phyloP scores from a whole-genome alignment of 768 basidiomycete species.

The Auriscalpium vulgare region DNA sequence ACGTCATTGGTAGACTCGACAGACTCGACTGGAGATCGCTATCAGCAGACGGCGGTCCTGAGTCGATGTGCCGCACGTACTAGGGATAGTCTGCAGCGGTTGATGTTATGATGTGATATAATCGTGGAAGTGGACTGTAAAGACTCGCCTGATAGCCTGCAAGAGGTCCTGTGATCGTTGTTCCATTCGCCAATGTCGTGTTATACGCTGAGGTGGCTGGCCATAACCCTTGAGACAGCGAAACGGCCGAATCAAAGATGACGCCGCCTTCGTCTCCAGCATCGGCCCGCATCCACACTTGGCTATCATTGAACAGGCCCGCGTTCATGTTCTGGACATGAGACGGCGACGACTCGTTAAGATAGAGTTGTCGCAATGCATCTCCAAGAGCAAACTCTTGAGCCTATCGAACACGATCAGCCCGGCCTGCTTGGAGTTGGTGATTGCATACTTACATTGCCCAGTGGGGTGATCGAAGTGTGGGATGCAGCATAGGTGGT shows the following conservation, averaged over 20 bases:
- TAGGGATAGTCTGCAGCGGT: slow-evolving; percentile 21
- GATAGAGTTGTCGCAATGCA: slow-evolving; percentile 43
- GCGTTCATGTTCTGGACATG: slow-evolving; percentile 37
- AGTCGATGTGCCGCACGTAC: slow-evolving; percentile 12
- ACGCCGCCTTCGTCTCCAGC: slow-evolving; percentile 62
- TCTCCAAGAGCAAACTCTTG: slow-evolving; percentile 53
- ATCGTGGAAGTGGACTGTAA: background rate
- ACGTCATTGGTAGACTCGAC: slow-evolving; percentile 55
- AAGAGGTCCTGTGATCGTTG: slow-evolving; percentile 49
- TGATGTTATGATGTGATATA: too few species aligned
- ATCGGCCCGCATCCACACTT: slow-evolving; percentile 51
- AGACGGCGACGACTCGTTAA: slow-evolving; percentile 44
- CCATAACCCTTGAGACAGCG: slow-evolving; percentile 63
- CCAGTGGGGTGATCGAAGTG: slow-evolving; percentile 61
- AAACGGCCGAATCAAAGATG: slow-evolving; percentile 58
- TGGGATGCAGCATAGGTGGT: slow-evolving; percentile 45
- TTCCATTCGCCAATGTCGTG: slow-evolving; percentile 59
- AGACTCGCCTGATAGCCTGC: slow-evolving; percentile 54
- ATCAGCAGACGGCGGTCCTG: slow-evolving; percentile 1
- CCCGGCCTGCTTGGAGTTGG: background rate
- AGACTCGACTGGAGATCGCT: slow-evolving; percentile 40
- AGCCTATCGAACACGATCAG: slow-evolving; percentile 1
- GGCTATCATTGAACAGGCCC: slow-evolving; percentile 27
- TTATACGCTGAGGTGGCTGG: slow-evolving; percentile 40
- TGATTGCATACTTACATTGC: slow-evolving; percentile 37